These are phyloP conservation scores for Oenanthe javanica DNA, from an alignment of 140 eudicot genomes.

Conservation along the genomic window DNA sequence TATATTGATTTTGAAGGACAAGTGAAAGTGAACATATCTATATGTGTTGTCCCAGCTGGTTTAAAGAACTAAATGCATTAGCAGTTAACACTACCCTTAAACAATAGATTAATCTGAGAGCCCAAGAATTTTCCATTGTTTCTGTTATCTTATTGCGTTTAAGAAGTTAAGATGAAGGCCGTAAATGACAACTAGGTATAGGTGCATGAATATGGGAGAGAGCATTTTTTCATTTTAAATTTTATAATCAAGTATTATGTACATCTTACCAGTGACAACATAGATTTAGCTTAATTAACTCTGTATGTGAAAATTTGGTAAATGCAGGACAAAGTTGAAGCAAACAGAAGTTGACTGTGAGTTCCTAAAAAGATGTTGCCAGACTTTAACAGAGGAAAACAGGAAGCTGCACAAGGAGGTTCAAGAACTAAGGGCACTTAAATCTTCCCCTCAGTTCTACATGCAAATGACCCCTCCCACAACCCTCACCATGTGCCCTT, in stretches of 20 bases:
- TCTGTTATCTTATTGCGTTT: background rate
- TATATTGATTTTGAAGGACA: background rate
- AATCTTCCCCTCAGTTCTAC: conserved; percentile 77
- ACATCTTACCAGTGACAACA: background rate
- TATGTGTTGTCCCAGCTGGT: no score
- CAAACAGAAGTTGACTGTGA: conserved; percentile 88
- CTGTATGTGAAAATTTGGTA: background rate
- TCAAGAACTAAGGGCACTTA: conserved; percentile 60
- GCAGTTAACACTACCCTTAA: background rate
- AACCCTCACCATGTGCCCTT: conserved; percentile 85
- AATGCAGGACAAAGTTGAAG: conserved; percentile 65
- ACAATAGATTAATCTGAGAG: background rate
- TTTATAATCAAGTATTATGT: background rate
- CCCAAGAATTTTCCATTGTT: background rate
- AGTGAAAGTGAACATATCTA: no score
- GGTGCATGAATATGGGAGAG: background rate
- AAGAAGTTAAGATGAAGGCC: background rate
- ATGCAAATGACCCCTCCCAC: conserved; percentile 94
- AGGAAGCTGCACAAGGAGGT: conserved; percentile 73
- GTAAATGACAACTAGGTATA: background rate
- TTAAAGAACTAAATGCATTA: no score
- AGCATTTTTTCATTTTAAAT: background rate
- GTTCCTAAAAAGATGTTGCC: conserved; percentile 66
- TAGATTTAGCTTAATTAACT: conserved; percentile 5
- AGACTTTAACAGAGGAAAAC: conserved; percentile 67